Percentiles rank a stretch among this genome's conserved stretches.
Conservation (phyloP, 2,329 filamentous ascomycete species). For the Aspergillus oerlinghausenensis region DNA sequence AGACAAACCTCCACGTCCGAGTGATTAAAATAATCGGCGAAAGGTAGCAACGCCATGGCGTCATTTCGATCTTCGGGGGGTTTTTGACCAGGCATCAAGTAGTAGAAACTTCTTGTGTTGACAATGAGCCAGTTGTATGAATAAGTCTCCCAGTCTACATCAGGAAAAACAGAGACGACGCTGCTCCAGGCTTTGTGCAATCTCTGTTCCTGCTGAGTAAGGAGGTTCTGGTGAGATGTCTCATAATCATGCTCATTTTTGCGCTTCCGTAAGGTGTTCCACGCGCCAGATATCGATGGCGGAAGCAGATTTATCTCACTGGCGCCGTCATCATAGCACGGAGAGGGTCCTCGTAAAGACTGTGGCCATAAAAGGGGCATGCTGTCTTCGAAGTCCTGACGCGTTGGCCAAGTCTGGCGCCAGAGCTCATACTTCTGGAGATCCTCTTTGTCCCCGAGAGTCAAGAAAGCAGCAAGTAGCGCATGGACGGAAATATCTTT, state of each 20-base stretch:
- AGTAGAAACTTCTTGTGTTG: conserved; percentile 59
- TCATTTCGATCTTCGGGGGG: conserved; percentile 39
- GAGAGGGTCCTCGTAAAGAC: conserved; percentile 32
- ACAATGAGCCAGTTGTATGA: conserved; percentile 58
- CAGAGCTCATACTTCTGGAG: conserved; percentile 51
- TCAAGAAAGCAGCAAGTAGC: conserved; percentile 65
- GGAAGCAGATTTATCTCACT: conserved; percentile 25
- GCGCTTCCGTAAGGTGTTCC: conserved; percentile 26
- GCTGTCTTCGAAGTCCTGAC: conserved; percentile 53
- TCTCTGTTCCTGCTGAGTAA: conserved; percentile 51
- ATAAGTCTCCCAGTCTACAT: conserved; percentile 41
- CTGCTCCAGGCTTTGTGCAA: conserved; percentile 48
- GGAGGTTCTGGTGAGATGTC: conserved; percentile 31
- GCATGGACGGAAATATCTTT: conserved; percentile 62
- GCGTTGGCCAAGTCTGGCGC: conserved; percentile 63
- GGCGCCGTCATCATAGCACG: conserved; percentile 26
- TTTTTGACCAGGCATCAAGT: conserved; percentile 41
- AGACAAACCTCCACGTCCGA: conserved; percentile 34
- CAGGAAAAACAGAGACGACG: conserved; percentile 42
- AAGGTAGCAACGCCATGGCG: conserved; percentile 43
- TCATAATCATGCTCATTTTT: conserved; percentile 25
- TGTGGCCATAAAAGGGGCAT: conserved; percentile 55
- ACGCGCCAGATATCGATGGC: conserved; percentile 35
- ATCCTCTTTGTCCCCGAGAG: conserved; percentile 46
- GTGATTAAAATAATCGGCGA: conserved; percentile 47